phyloP scores from a whole-genome alignment of 108 stramenopile species.

The Nannochloropsis granulata region DNA sequence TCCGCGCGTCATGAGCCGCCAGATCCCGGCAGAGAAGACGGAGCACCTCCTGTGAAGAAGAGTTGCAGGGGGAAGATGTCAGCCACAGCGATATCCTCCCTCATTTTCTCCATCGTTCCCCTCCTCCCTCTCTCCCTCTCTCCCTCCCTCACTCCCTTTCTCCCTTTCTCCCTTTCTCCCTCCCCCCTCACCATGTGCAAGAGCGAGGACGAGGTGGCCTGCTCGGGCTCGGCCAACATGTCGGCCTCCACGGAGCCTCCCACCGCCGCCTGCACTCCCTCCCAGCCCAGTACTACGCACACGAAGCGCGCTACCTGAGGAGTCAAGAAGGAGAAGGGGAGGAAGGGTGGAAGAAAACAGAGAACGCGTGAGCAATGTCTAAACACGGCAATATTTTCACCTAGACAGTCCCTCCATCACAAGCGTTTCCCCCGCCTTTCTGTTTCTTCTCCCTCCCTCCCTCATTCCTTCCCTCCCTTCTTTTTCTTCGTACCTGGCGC shows the following conservation, averaged over 20 bases:
- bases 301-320: not conserved
- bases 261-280: not conserved
- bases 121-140: not conserved
- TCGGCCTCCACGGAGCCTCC: not conserved
- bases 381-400: no score
- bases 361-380: not conserved
- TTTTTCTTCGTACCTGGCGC: not conserved
- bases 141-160: not conserved
- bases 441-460: not conserved
- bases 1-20: not conserved
- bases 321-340: not conserved
- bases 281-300: not conserved
- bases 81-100: not conserved
- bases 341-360: not conserved
- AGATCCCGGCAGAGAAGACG: not conserved
- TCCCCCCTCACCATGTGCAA: not conserved
- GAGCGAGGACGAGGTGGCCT: not conserved
- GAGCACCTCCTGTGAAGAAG: not conserved
- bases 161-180: not conserved
- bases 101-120: not conserved
- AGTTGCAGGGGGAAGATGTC: not conserved
- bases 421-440: not conserved
- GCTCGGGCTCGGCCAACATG: not conserved
- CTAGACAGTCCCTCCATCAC: not conserved
- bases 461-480: not conserved